These are phyloP conservation scores for Lyophyllum decastes DNA, from an alignment of 768 basidiomycete genomes.

Conservation along the genomic window DNA sequence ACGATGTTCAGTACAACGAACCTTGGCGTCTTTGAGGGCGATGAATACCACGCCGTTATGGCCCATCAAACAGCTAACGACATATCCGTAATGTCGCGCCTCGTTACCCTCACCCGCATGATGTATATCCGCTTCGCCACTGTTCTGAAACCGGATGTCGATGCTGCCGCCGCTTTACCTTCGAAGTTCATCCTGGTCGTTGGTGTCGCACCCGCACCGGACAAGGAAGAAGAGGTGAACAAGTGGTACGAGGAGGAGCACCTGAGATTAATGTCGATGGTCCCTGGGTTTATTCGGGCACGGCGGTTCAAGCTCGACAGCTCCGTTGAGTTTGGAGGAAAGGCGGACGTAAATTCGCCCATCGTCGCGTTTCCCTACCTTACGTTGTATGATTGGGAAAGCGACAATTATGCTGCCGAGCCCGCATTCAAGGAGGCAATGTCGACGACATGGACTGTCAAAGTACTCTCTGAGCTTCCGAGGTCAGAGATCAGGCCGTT, in stretches of 20 bases:
- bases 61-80: constrained; percentile 26
- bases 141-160: constrained; percentile 13
- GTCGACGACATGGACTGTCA: constrained; percentile 9
- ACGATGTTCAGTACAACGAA: constrained; percentile 30
- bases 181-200: constrained; percentile 20
- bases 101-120: constrained; percentile 24
- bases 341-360: constrained; percentile 3
- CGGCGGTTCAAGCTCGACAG: constrained; percentile 27
- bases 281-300: constrained; percentile 30
- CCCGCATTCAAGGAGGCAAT: constrained; percentile 11
- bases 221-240: constrained; percentile 27
- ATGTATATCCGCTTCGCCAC: constrained; percentile 22
- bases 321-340: constrained; percentile 10
- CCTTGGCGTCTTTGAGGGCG: constrained; percentile 20
- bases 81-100: constrained; percentile 21
- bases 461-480: background rate
- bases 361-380: constrained; percentile 2
- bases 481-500: constrained; percentile 8
- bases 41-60: constrained; percentile 23
- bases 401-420: background rate
- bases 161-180: constrained; percentile 8
- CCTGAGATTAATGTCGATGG: constrained; percentile 23
- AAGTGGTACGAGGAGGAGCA: constrained; percentile 34
- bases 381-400: constrained; percentile 18
- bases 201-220: constrained; percentile 6